Evolutionary conservation across 140 eudicot genomes (phyloP), one percentile per base, ranked within the genome.

Genomic region (Flaveria floridana): DNA sequence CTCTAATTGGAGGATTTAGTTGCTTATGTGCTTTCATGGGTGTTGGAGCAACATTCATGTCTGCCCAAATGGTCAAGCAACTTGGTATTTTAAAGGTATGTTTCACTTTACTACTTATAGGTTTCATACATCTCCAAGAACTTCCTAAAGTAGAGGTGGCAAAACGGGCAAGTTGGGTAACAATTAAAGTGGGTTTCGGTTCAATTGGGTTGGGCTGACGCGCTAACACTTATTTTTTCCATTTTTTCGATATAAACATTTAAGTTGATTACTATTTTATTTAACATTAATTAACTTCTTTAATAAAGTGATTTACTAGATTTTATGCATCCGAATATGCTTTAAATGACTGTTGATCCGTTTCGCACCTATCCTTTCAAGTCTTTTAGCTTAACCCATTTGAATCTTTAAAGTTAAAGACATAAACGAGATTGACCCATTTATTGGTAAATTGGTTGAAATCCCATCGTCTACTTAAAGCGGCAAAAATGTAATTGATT

Each of bases 21-120:
- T 96, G 97, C 79, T 86, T 90, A 76, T 93, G 97, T 82, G 98
- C 98, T 77, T 93, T 93, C 72, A 90, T 90, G 97, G 98, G 98
- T 30, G 93, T 93, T 51, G 92, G 97, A 69, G 98, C 98, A 80
- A 93, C 98, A 52, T 88, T 88, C 79, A 70, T 93, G 76, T 93
- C 98, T 64, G 94, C 98, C 63, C 83, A 74, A 71, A 80, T 93
- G 86, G 97, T 93, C 75, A 83, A 81, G 74, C 82, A 48, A 76
- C 87, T 90, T 72, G 98, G 98, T 66, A 85, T 93, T 62, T 85
- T 93, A 26, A 93, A 86, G 96, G 98, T 90, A 72, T 37, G 55
- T 12, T 68, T 70, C 66, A 30, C 56, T 44, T 20, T 2, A 56
- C 26, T 68, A 19, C 28, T 21, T 58, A 58, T 21, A 10, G 6